Conservation (phyloP, 2,329 filamentous ascomycete genomes). For the Venturia carpophila region DNA sequence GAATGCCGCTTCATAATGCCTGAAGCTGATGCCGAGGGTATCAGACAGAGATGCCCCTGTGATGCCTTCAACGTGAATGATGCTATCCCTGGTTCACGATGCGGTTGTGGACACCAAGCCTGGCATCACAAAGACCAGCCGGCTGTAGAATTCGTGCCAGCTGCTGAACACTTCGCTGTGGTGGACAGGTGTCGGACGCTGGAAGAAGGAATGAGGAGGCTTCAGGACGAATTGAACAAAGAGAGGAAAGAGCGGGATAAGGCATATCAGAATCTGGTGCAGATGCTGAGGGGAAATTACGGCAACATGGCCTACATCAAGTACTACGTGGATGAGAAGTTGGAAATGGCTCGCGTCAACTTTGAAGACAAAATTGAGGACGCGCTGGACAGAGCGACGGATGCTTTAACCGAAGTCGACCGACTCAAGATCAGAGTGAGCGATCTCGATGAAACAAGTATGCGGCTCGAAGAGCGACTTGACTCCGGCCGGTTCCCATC, state of each 20-base stretch:
- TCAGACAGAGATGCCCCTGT: conserved; percentile 36
- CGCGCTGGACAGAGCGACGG: conserved; percentile 16
- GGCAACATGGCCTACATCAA: conserved; percentile 17
- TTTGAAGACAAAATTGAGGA: conserved; percentile 19
- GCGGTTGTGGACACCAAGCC: conserved; percentile 41
- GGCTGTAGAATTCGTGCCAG: conserved; percentile 26
- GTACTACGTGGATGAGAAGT: conserved; percentile 19
- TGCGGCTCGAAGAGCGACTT: conserved; percentile 18
- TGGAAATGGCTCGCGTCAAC: conserved; percentile 15
- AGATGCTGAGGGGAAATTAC: conserved; percentile 14
- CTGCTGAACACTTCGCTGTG: conserved; percentile 31
- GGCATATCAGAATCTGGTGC: conserved; percentile 13
- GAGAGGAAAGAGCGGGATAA: conserved; percentile 17
- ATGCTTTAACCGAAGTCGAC: conserved; percentile 13
- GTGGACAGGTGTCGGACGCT: conserved; percentile 30
- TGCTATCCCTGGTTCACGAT: conserved; percentile 34
- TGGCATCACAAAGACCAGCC: conserved; percentile 37
- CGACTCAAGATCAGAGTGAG: conserved; percentile 10
- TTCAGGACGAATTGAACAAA: conserved; percentile 18
- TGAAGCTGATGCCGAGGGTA: conserved; percentile 23
- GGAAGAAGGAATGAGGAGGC: conserved; percentile 22
- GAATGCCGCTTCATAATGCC: conserved; percentile 28
- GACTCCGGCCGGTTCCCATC: conserved; percentile 15
- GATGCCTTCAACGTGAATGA: conserved; percentile 34
- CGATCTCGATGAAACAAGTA: conserved; percentile 17